Percentiles rank a stretch among this genome's conserved stretches.
phyloP scores from a whole-genome alignment of 441 rosid species.

The Euphorbia corollata region DNA sequence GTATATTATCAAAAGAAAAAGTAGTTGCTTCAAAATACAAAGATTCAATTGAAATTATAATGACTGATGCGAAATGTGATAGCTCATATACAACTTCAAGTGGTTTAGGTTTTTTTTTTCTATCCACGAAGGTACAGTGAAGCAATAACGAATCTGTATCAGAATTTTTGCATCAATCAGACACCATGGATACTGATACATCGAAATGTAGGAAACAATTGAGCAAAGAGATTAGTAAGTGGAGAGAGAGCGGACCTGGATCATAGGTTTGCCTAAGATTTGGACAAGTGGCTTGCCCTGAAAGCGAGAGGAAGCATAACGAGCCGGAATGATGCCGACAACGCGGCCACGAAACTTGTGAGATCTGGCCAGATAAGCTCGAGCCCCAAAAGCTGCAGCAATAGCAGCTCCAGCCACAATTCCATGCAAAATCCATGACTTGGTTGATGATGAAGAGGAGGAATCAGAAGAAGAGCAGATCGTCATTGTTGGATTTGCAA shows the following conservation, averaged over 20 bases:
- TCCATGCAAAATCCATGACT: conserved; percentile 60
- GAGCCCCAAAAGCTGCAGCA: conserved; percentile 60
- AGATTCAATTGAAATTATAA: neutral
- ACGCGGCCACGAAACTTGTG: conserved; percentile 68
- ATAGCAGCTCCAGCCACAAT: conserved; percentile 62
- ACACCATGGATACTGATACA: neutral
- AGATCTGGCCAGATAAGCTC: conserved; percentile 46
- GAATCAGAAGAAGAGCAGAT: conserved; percentile 37
- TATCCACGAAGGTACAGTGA: neutral
- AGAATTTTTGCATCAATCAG: neutral
- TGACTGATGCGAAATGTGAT: too few relatives aligned
- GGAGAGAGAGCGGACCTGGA: conserved; percentile 49
- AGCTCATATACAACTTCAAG: neutral
- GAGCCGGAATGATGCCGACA: conserved; percentile 85
- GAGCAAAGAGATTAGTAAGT: conserved; percentile 10
- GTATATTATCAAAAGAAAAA: neutral
- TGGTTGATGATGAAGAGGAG: conserved; percentile 35
- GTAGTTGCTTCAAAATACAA: neutral
- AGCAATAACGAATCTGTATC: neutral
- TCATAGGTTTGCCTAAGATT: conserved; percentile 94
- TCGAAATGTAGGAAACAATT: neutral
- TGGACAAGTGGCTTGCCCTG: conserved; percentile 75
- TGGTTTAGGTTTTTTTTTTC: neutral
- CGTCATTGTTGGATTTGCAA: conserved; percentile 22
- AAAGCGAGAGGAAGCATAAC: conserved; percentile 81